Evolutionary conservation across 345 rosid species (phyloP).

Genomic region (Euclidium syriacum): DNA sequence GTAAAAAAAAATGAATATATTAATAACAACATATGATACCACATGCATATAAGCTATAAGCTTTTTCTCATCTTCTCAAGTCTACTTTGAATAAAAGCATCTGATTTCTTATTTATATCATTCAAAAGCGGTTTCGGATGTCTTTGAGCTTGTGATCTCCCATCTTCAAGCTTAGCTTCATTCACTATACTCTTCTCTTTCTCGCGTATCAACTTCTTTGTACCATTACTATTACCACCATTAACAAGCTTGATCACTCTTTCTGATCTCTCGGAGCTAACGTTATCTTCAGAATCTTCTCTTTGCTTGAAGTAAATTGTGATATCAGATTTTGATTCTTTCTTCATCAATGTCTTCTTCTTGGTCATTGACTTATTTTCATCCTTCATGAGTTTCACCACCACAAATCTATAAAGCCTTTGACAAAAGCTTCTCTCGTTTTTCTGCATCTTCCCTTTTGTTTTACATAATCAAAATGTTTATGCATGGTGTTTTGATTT

Average conservation of each 20-base stretch:
- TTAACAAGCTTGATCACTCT: conserved; percentile 18
- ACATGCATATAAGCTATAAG: not conserved
- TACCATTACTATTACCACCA: not conserved
- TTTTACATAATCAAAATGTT: not conserved
- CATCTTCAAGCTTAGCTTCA: conserved; percentile 1
- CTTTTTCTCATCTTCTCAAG: conserved; percentile 27
- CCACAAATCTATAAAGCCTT: conserved; percentile 11
- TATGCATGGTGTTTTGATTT: conserved; percentile 1
- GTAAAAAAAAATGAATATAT: not conserved
- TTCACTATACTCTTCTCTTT: not conserved
- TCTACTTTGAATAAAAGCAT: conserved; percentile 23
- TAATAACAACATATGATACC: not conserved
- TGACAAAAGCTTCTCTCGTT: conserved; percentile 15
- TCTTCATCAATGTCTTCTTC: conserved; percentile 23
- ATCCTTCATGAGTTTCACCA: conserved; percentile 15
- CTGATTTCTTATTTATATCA: conserved; percentile 21
- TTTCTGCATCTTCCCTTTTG: conserved; percentile 14
- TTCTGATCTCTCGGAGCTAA: conserved; percentile 1
- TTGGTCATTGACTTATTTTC: conserved; percentile 5
- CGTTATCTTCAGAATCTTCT: conserved; percentile 31
- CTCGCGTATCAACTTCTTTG: conserved; percentile 8
- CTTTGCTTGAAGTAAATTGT: conserved; percentile 23
- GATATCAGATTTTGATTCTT: conserved; percentile 26
- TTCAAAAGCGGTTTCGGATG: conserved; percentile 4
- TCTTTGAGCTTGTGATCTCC: not conserved